Conservation (phyloP, 495 filamentous ascomycete genomes). For the Xylaria longipes region DNA sequence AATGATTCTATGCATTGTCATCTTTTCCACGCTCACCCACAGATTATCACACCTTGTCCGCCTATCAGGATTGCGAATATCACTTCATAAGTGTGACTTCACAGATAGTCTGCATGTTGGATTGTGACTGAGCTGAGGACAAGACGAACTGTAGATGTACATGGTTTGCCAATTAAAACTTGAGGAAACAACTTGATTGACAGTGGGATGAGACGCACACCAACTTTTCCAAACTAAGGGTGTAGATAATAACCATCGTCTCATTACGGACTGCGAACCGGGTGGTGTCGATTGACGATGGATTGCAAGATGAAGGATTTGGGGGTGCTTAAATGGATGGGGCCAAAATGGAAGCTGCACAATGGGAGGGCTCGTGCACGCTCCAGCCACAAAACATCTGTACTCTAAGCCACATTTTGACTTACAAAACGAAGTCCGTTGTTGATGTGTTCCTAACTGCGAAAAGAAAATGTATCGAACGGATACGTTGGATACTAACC, state of each 20-base stretch:
- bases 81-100: constrained; percentile 11
- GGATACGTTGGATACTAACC: neutral
- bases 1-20: constrained; percentile 19
- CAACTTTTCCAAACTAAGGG: neutral
- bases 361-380: neutral
- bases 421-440: neutral
- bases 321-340: neutral
- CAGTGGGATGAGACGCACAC: neutral
- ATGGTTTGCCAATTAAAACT: neutral
- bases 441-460: neutral
- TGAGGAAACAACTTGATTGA: neutral
- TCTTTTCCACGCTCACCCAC: neutral
- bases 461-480: neutral
- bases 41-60: neutral
- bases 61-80: constrained; percentile 14
- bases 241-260: neutral
- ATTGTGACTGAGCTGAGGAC: neutral
- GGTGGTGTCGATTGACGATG: neutral
- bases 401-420: neutral
- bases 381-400: constrained; percentile 10
- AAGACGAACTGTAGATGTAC: neutral
- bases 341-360: no score
- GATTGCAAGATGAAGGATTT: neutral
- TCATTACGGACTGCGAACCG: neutral
- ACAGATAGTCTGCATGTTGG: neutral